Evolutionary conservation across 2,329 filamentous ascomycete genomes (phyloP).

Genomic region (Remersonia thermophila): DNA sequence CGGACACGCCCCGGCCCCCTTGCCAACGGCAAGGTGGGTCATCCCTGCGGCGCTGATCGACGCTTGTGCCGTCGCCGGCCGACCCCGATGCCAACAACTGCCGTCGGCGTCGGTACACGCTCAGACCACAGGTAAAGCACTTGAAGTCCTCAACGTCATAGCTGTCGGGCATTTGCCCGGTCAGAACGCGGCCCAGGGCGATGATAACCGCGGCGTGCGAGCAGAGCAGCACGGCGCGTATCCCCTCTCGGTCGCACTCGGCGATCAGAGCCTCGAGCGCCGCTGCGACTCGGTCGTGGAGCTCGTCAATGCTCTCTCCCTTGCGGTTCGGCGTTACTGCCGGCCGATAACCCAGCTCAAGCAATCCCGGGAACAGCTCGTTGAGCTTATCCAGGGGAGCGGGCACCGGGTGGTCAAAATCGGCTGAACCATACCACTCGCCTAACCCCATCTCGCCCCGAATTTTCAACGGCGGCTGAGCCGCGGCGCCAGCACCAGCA

Average conservation of each 20-base stretch:
- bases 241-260: slow-evolving; percentile 57
- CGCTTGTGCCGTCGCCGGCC: slow-evolving; percentile 10
- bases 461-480: slow-evolving; percentile 25
- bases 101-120: slow-evolving; percentile 39
- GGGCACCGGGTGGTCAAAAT: slow-evolving; percentile 74
- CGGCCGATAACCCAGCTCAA: slow-evolving; percentile 45
- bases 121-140: slow-evolving; percentile 74
- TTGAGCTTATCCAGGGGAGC: slow-evolving; percentile 51
- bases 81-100: too few species aligned
- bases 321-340: slow-evolving; percentile 55
- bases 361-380: slow-evolving; percentile 50
- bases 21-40: slow-evolving; percentile 37
- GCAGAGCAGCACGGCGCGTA: slow-evolving; percentile 64
- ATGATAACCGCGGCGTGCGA: slow-evolving; percentile 87
- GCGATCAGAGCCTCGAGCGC: slow-evolving; percentile 59
- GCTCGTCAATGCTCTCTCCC: slow-evolving; percentile 67
- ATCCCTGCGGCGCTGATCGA: slow-evolving; percentile 20
- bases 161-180: slow-evolving; percentile 61
- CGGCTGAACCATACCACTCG: slow-evolving; percentile 85
- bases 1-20: slow-evolving; percentile 49
- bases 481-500: too few species aligned
- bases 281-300: slow-evolving; percentile 69
- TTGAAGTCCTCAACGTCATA: slow-evolving; percentile 66
- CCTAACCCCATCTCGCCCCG: slow-evolving; percentile 49
- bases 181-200: slow-evolving; percentile 69